Percentiles rank a stretch among this genome's conserved stretches.
phyloP scores from a whole-genome alignment of 2,329 filamentous ascomycete genomes.

The Fusarium sublunatum region DNA sequence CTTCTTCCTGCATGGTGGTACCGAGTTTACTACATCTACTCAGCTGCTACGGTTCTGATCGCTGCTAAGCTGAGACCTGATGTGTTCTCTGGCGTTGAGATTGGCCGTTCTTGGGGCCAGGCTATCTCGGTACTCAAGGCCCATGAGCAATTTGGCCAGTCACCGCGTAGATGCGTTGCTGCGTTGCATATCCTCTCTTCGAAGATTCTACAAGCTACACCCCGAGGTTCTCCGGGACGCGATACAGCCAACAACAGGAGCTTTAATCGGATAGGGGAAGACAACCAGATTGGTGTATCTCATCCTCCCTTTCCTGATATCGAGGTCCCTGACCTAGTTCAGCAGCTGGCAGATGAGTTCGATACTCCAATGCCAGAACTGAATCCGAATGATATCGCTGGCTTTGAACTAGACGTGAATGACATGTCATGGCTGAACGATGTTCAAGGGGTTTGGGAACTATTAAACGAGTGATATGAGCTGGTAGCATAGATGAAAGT shows the following conservation, averaged over 20 bases:
- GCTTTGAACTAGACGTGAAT: slow-evolving; percentile 48
- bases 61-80: slow-evolving; percentile 52
- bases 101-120: slow-evolving; percentile 49
- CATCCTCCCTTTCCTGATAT: background rate
- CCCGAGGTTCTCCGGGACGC: slow-evolving; percentile 2
- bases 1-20: slow-evolving; percentile 56
- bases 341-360: slow-evolving; percentile 41
- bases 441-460: slow-evolving; percentile 49
- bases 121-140: slow-evolving; percentile 50
- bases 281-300: background rate
- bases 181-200: slow-evolving; percentile 51
- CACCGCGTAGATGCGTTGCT: slow-evolving; percentile 49
- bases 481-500: background rate
- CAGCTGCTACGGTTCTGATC: slow-evolving; percentile 52
- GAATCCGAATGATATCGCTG: slow-evolving; percentile 40
- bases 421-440: slow-evolving; percentile 52
- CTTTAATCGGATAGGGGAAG: background rate
- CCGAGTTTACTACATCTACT: slow-evolving; percentile 53
- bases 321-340: slow-evolving; percentile 24
- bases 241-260: background rate
- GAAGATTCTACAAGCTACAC: slow-evolving; percentile 46
- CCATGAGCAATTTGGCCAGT: slow-evolving; percentile 51
- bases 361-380: slow-evolving; percentile 38
- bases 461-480: slow-evolving; percentile 39
- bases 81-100: slow-evolving; percentile 43